Evolutionary conservation across 2,329 filamentous ascomycete species (phyloP), one percentile per base, ranked within the genome.

Genomic region (Colletotrichum cuscutae): DNA sequence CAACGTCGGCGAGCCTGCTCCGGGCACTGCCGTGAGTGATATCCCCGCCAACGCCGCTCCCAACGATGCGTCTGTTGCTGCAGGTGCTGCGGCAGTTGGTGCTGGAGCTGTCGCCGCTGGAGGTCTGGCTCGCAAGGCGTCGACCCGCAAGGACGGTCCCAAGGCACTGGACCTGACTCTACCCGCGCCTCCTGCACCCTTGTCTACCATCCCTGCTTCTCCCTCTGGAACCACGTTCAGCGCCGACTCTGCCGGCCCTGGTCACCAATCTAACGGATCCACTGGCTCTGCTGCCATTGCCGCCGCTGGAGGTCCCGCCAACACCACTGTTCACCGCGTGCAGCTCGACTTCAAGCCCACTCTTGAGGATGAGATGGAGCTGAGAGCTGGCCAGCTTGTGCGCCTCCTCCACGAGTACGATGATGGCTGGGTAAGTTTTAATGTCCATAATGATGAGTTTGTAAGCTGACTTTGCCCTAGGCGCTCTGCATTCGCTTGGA

Each of bases 391-490:
- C 65, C 92, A 97, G 75, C 87, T 99, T 61, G 94, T 98, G 63
- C 90, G 96, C 75, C 86, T 99, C 75, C 87, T 98, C 65, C 96
- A 98, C 80, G 95, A 98, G 83, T 99, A 98, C 79, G 97, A 99
- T 80, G 97, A 99, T 84, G 97, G 97, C 78, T 99, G 97, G 97
- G 94, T 96, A 89, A 89, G 93, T 88, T 68, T 32, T 64, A 22
- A 61, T 9, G 52, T 62, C 42, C 22, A 53, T 32, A 53, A 52
- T 52, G 7, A 28, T 12, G 19, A 57, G 1, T 42, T 53, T 32
- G 26, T 24, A 37, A 6, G 76, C 81, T 83, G 81, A 84, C 78
- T 77, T 77, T 71, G 59, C 72, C 65, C 76, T 37, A 95, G 94
- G 94, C 95, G 79, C 94, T 98, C 68, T 98, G 95, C 83, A 93